Evolutionary conservation across 805 yeast genomes (phyloP).

Genomic region (Schizosaccharomyces lindneri): DNA sequence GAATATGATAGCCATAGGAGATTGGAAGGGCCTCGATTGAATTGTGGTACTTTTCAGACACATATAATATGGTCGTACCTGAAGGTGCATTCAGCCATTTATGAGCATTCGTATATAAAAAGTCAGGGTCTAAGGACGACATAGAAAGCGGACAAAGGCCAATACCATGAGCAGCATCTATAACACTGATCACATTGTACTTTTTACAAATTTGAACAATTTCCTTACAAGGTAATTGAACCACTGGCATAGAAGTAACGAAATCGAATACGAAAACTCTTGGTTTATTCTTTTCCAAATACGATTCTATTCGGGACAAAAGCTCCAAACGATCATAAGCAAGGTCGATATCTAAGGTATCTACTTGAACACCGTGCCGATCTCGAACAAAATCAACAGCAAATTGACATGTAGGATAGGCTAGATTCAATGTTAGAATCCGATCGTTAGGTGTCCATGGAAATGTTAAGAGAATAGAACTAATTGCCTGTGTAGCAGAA

Average conservation of each 20-base stretch:
- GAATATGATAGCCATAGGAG: conserved; percentile 1
- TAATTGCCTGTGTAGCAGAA: background rate
- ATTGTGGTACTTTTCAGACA: conserved; percentile 1
- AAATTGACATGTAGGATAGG: background rate
- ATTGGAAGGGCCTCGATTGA: conserved; percentile 1
- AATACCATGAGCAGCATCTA: conserved; percentile 52
- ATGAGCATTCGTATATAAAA: conserved; percentile 36
- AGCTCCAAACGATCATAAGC: background rate
- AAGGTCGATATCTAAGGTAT: background rate
- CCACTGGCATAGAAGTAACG: conserved; percentile 41
- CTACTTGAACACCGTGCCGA: background rate
- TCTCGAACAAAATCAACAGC: background rate
- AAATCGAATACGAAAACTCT: conserved; percentile 18
- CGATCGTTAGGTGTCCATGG: background rate
- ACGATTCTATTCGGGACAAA: background rate
- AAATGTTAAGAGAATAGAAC: background rate
- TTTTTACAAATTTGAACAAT: conserved; percentile 23
- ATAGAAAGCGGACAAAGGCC: conserved; percentile 19
- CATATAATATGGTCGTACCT: conserved; percentile 1
- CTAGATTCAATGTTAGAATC: background rate
- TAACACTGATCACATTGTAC: conserved; percentile 25
- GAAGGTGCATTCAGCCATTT: conserved; percentile 26
- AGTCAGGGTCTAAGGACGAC: conserved; percentile 25
- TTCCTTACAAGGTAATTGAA: conserved; percentile 28
- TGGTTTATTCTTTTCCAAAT: background rate